These are phyloP conservation scores for Schwanniomyces polymorphus DNA, from an alignment of 805 yeast genomes.

Conservation along the genomic window DNA sequence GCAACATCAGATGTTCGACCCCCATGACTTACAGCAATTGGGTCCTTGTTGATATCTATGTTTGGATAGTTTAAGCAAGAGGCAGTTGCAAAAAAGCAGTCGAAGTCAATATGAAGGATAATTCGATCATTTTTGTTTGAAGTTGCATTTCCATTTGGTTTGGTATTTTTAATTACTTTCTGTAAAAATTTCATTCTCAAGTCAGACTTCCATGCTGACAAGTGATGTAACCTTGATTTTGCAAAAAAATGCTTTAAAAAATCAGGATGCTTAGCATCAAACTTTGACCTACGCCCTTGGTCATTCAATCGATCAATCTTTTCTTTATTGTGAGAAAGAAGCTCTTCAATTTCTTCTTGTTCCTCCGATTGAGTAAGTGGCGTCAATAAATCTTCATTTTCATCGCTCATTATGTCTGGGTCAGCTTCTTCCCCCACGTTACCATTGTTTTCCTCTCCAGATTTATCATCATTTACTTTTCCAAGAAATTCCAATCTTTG, in stretches of 20 bases:
- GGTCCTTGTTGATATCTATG: constrained; percentile 47
- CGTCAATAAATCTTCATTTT: background rate
- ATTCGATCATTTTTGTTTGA: constrained; percentile 13
- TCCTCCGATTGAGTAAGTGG: constrained; percentile 3
- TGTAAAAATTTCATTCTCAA: constrained; percentile 60
- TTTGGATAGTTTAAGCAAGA: constrained; percentile 62
- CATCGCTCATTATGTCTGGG: constrained; percentile 1
- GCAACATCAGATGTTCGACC: constrained; percentile 75
- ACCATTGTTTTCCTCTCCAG: constrained; percentile 1
- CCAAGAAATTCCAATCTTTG: constrained; percentile 25
- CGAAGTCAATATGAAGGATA: constrained; percentile 86
- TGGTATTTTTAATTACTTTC: constrained; percentile 34
- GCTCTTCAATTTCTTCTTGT: constrained; percentile 1
- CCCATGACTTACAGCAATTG: constrained; percentile 66
- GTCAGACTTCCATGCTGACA: constrained; percentile 83
- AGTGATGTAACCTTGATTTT: constrained; percentile 83
- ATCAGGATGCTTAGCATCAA: constrained; percentile 73
- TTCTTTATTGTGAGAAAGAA: background rate
- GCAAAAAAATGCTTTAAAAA: constrained; percentile 72
- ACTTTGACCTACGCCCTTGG: background rate
- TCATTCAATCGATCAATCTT: background rate
- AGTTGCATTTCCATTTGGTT: constrained; percentile 1
- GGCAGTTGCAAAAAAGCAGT: constrained; percentile 89
- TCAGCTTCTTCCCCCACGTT: constrained; percentile 1
- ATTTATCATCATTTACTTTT: background rate